phyloP scores from a whole-genome alignment of 257 asterid species.

The Leptodermis oblonga region DNA sequence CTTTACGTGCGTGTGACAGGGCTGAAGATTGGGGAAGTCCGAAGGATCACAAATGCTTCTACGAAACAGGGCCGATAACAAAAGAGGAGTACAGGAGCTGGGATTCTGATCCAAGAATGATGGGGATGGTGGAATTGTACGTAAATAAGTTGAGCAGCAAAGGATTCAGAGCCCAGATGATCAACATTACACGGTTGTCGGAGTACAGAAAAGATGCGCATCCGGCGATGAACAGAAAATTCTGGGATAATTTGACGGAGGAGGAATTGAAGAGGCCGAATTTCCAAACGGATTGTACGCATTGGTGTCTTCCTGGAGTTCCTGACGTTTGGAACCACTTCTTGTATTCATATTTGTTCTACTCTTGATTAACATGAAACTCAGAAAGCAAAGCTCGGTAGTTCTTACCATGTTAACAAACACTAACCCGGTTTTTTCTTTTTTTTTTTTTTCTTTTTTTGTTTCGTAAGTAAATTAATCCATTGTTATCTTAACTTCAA shows the following conservation, averaged over 20 bases:
- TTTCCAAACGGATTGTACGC: conserved; percentile 52
- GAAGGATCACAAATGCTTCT: conserved; percentile 34
- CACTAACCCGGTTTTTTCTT: too few species aligned
- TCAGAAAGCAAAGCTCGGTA: too few species aligned
- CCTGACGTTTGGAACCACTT: conserved; percentile 79
- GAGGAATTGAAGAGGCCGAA: conserved; percentile 35
- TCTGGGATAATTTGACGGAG: conserved; percentile 20
- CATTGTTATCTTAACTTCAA: too few species aligned
- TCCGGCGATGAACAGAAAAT: conserved; percentile 43
- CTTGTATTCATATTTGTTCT: conserved; percentile 42
- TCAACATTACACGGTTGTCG: conserved; percentile 59
- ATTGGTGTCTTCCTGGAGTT: conserved; percentile 85
- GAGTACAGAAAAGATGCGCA: conserved; percentile 66
- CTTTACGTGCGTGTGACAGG: conserved; percentile 30
- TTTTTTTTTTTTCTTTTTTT: too few species aligned
- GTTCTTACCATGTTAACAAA: too few species aligned
- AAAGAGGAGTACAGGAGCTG: conserved; percentile 34
- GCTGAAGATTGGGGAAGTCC: conserved; percentile 36
- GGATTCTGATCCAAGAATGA: conserved; percentile 33
- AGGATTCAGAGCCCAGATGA: conserved; percentile 43
- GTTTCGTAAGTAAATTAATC: too few species aligned
- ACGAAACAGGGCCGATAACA: conserved; percentile 35
- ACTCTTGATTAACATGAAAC: conserved; percentile 14
- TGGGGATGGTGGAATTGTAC: conserved; percentile 37
- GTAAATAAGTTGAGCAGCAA: conserved; percentile 25